Conservation (phyloP, 2,329 filamentous ascomycete species). For the Botrytis deweyae region DNA sequence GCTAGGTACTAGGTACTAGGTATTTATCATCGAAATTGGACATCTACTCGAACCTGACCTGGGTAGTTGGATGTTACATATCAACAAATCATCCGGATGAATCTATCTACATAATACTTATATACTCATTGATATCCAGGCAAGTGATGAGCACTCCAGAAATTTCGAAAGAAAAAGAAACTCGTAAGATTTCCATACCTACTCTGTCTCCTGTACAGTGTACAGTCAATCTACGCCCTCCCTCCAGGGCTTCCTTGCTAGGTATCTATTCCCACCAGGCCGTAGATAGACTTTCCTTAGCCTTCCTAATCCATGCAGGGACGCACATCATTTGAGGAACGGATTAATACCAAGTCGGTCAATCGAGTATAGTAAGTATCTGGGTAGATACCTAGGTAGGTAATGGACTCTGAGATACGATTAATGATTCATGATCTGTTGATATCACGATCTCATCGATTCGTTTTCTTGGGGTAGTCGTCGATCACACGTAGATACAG, state of each 20-base stretch:
- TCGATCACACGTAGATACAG: background rate
- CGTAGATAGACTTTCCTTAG: background rate
- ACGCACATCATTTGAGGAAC: constrained; percentile 1
- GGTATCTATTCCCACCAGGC: background rate
- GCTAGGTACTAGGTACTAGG: no score
- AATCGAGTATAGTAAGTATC: background rate
- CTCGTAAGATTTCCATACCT: background rate
- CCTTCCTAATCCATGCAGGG: background rate
- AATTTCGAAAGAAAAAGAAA: background rate
- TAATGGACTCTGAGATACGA: background rate
- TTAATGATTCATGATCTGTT: background rate
- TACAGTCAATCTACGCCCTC: background rate
- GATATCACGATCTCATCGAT: background rate
- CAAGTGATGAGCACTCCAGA: background rate
- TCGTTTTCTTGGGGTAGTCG: background rate
- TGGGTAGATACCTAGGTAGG: no score
- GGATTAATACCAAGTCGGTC: background rate
- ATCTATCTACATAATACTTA: background rate
- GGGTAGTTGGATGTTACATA: background rate
- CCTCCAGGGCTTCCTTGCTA: background rate
- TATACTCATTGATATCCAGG: background rate
- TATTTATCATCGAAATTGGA: no score
- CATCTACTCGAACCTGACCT: background rate
- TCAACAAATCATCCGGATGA: background rate
- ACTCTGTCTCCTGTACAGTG: no score